Base-by-base conservation (phyloP, 179 eudicot species). In the Amaranthus tricolor region DNA sequence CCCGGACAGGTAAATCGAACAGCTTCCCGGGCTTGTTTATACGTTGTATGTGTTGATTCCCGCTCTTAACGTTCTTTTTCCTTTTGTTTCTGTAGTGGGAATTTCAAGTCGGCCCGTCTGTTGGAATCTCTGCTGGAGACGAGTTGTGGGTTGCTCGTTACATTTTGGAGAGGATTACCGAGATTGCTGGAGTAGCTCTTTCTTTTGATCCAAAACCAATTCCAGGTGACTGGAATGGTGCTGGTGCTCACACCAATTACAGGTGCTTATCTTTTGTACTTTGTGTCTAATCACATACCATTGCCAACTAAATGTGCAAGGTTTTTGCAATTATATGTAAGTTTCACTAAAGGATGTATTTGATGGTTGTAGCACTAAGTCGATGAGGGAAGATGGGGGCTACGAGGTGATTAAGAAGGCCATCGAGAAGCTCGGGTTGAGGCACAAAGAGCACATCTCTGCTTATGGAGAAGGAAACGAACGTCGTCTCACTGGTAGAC, bases 401-500 rank as follows among this genome's bases (percentile, higher is more conserved):
- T 93, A 76, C 59, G 97, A 93, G 79, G 60, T 90, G 47, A 95
- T 95, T 51, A 89, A 90, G 83, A 82, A 86, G 76, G 99, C 99
- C 0, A 95, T 95, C 69, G 93, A 88, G 19, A 95, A 93, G 84
- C 90, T 95, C 62, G 89, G 91, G 13, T 72, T 80, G 68, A 88
- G 69, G 87, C 97, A 95, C 89, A 91, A 88, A 51, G 98, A 95
- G 71, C 99, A 95, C 83, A 95, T 95, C 75, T 81, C 93, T 74
- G 99, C 98, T 21, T 95, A 95, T 73, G 99, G 99, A 63, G 99
- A 95, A 82, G 99, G 99, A 79, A 95, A 93, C 45, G 99, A 95
- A 58, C 90, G 99, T 7, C 92, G 98, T 69, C 90, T 95, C 64
- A 95, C 99, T 24, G 99, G 99, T 49, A 77, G 69, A 53, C 99